Evolutionary conservation across 352 stramenopile species (phyloP), one percentile per base, ranked within the genome.

Genomic region (Phytophthora macrochlamydospora): DNA sequence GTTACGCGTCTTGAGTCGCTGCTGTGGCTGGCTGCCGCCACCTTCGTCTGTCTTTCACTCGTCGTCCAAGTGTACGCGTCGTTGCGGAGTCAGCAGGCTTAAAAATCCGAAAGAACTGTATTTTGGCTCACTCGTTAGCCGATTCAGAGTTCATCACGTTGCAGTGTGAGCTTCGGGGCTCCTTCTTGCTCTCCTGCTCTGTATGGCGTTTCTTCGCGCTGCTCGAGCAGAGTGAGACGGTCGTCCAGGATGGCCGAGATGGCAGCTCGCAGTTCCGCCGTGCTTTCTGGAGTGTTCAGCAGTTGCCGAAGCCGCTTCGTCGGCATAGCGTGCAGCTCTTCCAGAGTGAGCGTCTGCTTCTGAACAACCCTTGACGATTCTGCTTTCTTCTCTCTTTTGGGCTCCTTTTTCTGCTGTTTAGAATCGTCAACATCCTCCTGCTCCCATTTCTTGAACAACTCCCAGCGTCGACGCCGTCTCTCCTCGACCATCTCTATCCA

Each of bases 401-500:
- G 32, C n/a, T 65, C 8, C 2, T 51, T 42, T 12, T 6, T 14
- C 13, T 56, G 14, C 31, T 53, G 18, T 37, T 60, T 18, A 24
- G 18, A 24, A 37, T 65, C 8, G 29, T 67, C 51, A 37, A 46
- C 24, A 51, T 65, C 28, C 64, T 64, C 55, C 14, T 51, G 59
- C 31, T 79, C 55, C 82, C 82, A 93, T n/a, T 73, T 52, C 5
- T 67, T 64, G 56, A 91, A 93, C 13, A 91, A 62, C 18, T 69
- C 64, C 2, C 56, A 60, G 7, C 83, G 83, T 9, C 75, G 66
- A 13, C 33, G 56, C 5, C 81, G 74, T 18, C 71, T 59, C 1
- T 71, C 56, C 48, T 93, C 81, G 13, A 93, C 82, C 81, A 89
- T 92, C 14, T 75, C 44, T 59, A 92, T 78, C 86, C 86, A 94